These are phyloP conservation scores for Suillus alpinus DNA, from an alignment of 768 basidiomycete genomes.

Conservation along the genomic window DNA sequence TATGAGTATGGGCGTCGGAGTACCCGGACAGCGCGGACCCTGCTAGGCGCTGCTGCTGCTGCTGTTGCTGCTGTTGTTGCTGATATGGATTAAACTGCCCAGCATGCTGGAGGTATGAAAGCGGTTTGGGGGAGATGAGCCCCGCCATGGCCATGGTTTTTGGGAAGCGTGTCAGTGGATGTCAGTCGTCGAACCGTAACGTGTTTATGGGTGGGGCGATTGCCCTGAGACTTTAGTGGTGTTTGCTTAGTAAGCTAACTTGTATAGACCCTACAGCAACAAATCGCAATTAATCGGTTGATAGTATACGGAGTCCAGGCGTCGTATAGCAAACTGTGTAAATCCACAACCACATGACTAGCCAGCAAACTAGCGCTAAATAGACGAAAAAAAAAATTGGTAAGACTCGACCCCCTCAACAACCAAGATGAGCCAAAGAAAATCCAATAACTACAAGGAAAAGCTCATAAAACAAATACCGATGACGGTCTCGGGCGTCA, in stretches of 20 bases:
- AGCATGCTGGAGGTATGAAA: slow-evolving; percentile 63
- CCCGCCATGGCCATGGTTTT: slow-evolving; percentile 46
- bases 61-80: slow-evolving; percentile 35
- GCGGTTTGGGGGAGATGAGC: slow-evolving; percentile 59
- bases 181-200: background rate
- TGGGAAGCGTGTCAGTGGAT: background rate
- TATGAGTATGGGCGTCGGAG: slow-evolving; percentile 39
- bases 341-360: slow-evolving; percentile 1
- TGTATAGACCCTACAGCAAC: background rate
- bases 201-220: background rate
- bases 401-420: background rate
- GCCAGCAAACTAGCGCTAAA: background rate
- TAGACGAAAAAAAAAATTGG: background rate
- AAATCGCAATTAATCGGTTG: background rate
- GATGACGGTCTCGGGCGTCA: background rate
- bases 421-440: background rate
- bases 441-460: background rate
- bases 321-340: background rate
- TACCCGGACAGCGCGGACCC: slow-evolving; percentile 38
- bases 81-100: slow-evolving; percentile 60
- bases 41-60: slow-evolving; percentile 24
- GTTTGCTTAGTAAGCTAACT: background rate
- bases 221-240: background rate
- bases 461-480: background rate
- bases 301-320: background rate